These are phyloP conservation scores for Anacardium occidentale DNA, from an alignment of 345 rosid species.

Conservation along the genomic window DNA sequence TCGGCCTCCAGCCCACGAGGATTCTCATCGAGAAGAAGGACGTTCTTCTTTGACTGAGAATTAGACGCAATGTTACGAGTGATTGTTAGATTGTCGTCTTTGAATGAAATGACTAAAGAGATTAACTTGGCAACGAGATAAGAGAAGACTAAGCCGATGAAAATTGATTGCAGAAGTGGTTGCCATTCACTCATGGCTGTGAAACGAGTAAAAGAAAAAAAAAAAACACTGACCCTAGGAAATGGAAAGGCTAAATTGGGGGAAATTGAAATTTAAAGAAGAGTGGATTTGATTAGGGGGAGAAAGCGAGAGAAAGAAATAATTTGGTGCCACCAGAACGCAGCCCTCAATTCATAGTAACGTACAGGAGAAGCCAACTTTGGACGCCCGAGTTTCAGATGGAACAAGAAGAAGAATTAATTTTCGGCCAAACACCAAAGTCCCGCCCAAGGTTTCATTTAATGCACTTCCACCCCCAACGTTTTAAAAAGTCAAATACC, in stretches of 20 bases:
- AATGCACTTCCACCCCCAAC: too few species aligned
- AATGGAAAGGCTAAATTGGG: neutral
- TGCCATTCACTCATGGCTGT: slow-evolving; percentile 72
- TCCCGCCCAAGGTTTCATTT: too few species aligned
- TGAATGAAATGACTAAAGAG: slow-evolving; percentile 76
- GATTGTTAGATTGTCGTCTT: slow-evolving; percentile 66
- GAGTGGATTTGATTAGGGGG: neutral
- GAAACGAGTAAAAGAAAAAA: neutral
- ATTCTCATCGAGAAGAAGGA: slow-evolving; percentile 18
- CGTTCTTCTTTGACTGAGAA: neutral
- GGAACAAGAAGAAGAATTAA: too few species aligned
- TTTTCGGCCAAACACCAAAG: too few species aligned
- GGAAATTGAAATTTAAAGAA: neutral
- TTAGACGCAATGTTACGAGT: slow-evolving; percentile 34
- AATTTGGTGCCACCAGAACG: slow-evolving; percentile 27
- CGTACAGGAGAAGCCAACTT: too few species aligned
- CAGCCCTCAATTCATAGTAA: neutral
- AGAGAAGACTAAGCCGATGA: slow-evolving; percentile 78
- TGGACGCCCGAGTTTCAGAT: too few species aligned
- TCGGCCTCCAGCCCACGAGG: slow-evolving; percentile 23
- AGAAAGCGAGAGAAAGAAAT: neutral
- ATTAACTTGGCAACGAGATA: slow-evolving; percentile 94
- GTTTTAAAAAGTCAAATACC: too few species aligned
- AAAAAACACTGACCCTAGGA: slow-evolving; percentile 29
- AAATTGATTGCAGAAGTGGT: slow-evolving; percentile 63